phyloP scores from a whole-genome alignment of 2,329 filamentous ascomycete genomes.

The Diaporthe caulivora region DNA sequence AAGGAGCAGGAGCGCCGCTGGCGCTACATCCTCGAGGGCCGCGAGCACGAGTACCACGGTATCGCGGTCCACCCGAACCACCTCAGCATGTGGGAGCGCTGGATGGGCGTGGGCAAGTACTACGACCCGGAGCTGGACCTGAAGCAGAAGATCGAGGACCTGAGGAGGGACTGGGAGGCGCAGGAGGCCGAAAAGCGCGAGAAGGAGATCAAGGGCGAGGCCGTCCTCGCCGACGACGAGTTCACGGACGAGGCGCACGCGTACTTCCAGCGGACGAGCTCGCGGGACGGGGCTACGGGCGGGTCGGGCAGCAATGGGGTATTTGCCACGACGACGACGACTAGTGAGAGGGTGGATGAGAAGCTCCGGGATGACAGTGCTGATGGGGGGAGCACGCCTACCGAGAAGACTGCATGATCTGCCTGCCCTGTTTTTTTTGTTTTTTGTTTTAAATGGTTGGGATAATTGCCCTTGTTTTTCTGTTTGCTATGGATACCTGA shows the following conservation, averaged over 20 bases:
- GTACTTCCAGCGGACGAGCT: constrained; percentile 61
- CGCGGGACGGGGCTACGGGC: neutral
- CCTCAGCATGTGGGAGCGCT: constrained; percentile 87
- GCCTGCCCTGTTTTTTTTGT: neutral
- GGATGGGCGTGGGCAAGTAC: constrained; percentile 80
- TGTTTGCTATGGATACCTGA: constrained; percentile 1
- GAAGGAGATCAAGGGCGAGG: constrained; percentile 59
- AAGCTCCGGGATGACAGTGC: constrained; percentile 31
- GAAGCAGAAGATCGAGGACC: constrained; percentile 86
- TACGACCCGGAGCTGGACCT: constrained; percentile 89
- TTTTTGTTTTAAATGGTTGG: no score
- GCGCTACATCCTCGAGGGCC: constrained; percentile 84
- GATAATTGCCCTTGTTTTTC: neutral
- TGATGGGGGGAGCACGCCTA: constrained; percentile 17
- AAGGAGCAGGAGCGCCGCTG: constrained; percentile 98
- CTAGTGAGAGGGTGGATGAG: constrained; percentile 26
- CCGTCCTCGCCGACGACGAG: constrained; percentile 56
- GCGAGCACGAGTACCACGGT: constrained; percentile 88
- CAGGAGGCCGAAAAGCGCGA: constrained; percentile 60
- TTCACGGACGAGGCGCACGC: constrained; percentile 66
- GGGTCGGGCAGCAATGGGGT: constrained; percentile 11
- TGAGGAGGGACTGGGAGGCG: constrained; percentile 74
- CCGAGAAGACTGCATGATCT: constrained; percentile 28
- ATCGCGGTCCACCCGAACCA: constrained; percentile 92
- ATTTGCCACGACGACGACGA: neutral